phyloP scores from a whole-genome alignment of 164 flowering plant species.

The Vitis cinerea region DNA sequence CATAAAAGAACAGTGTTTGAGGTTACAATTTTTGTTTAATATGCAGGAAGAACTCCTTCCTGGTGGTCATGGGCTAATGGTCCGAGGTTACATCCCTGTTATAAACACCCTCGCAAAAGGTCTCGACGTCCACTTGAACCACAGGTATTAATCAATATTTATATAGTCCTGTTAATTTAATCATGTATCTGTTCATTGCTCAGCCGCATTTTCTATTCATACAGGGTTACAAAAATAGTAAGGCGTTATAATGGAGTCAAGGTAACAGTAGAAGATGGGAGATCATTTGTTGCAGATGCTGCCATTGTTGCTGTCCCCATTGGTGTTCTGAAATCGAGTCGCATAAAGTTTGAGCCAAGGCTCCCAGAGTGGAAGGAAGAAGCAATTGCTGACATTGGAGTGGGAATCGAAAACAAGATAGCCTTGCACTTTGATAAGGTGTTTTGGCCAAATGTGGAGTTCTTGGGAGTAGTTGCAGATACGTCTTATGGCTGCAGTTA shows the following conservation, averaged over 20 bases:
- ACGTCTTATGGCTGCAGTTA: constrained; percentile 88
- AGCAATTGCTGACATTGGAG: constrained; percentile 79
- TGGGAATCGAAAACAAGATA: constrained; percentile 91
- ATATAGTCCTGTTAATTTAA: background rate
- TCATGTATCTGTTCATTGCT: background rate
- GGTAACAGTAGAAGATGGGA: constrained; percentile 77
- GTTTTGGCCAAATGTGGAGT: constrained; percentile 99
- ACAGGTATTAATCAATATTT: constrained; percentile 49
- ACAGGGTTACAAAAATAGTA: constrained; percentile 65
- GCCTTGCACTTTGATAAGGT: constrained; percentile 79
- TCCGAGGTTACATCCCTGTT: constrained; percentile 87
- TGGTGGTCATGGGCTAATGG: constrained; percentile 99
- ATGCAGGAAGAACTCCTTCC: constrained; percentile 86
- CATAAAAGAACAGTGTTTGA: no score
- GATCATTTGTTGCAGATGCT: constrained; percentile 79
- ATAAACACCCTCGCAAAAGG: constrained; percentile 90
- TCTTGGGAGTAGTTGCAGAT: constrained; percentile 86
- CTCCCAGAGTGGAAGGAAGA: constrained; percentile 88
- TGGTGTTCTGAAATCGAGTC: constrained; percentile 72
- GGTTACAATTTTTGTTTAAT: background rate
- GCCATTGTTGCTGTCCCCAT: constrained; percentile 80
- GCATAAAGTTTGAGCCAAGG: constrained; percentile 77
- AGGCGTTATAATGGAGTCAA: constrained; percentile 66
- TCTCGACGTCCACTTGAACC: constrained; percentile 77
- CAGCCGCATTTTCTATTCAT: background rate